Percentiles rank a stretch among this genome's conserved stretches.
phyloP scores from a whole-genome alignment of 306 rosid species.

The Prunus mira region DNA sequence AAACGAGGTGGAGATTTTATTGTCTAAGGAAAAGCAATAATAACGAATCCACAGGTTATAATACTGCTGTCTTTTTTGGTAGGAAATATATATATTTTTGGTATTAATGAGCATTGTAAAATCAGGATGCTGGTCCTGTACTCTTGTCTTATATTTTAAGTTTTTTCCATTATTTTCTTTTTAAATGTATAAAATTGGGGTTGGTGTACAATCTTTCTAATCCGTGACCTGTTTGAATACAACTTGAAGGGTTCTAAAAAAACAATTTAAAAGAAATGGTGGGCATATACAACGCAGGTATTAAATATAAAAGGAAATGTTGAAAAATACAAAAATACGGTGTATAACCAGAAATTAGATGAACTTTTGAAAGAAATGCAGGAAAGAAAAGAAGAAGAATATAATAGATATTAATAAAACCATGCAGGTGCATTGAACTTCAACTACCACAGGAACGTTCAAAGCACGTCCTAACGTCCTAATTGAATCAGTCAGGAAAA shows the following conservation, averaged over 20 bases:
- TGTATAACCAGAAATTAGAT: no score
- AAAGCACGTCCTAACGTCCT: neutral
- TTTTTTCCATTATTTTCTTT: neutral
- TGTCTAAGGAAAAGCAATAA: neutral
- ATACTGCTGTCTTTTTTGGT: neutral
- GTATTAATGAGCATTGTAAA: no score
- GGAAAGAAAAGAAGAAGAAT: neutral
- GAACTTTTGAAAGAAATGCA: no score
- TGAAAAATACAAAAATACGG: neutral
- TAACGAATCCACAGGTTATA: neutral
- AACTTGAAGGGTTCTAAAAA: no score
- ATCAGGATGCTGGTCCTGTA: no score
- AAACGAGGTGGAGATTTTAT: neutral
- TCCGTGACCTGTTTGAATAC: no score
- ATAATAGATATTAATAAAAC: neutral
- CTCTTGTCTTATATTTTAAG: no score
- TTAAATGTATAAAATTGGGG: no score
- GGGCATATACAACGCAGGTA: neutral
- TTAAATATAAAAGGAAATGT: neutral
- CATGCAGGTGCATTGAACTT: neutral
- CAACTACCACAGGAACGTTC: neutral
- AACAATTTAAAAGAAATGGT: no score
- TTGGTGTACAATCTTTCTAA: no score
- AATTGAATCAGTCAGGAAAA: neutral
- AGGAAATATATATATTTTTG: neutral